Base-by-base conservation (phyloP, 148 eudicot genomes). In the Chenopodium berlandieri region DNA sequence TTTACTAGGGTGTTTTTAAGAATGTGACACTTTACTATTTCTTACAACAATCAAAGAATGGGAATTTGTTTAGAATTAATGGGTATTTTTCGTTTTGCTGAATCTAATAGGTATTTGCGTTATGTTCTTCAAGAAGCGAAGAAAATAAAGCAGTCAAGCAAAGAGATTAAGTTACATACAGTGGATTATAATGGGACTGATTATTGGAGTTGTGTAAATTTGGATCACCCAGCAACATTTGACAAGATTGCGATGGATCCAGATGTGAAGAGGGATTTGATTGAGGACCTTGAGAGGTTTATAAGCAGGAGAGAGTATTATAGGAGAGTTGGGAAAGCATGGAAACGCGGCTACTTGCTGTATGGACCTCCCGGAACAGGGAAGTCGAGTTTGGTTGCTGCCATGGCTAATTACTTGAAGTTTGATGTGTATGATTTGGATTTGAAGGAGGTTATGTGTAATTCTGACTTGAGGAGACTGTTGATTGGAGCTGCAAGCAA, bases 131-230 rank as follows among this genome's bases (percentile, higher is more conserved):
- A 47, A 27, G 80, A 75, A 47, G 86, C 92, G 12, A 86, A 83
- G 82, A 80, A 60, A 10, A 90, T 88, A 40, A 87, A 86, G 46
- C 92, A 88, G 72, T 79, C 86, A 47, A 84, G 27, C n/a, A 91
- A 86, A 77, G 89, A 83, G 22, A 86, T 92, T 77, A 90, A 85
- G 82, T 76, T 91, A 10, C 90, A 92, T 69, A 90, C 94, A 22
- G 89, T 91, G 13, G 92, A 92, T 56, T 86, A 90, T 52, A 85
- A 78, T 30, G 85, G 88, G 58, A 82, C 73, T 32, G 88, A 89
- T 63, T 89, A 86, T 67, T 91, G 97, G 94, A 83, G 90, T 47
- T 54, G 71, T 58, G 60, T 84, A 13, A 69, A 73, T 50, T 40
- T 87, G 1, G 81, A 87, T 83, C 89, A 87, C 77, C 89, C 87